Evolutionary conservation across 257 asterid genomes (phyloP), one percentile per base, ranked within the genome.

Genomic region (Capsicum baccatum): DNA sequence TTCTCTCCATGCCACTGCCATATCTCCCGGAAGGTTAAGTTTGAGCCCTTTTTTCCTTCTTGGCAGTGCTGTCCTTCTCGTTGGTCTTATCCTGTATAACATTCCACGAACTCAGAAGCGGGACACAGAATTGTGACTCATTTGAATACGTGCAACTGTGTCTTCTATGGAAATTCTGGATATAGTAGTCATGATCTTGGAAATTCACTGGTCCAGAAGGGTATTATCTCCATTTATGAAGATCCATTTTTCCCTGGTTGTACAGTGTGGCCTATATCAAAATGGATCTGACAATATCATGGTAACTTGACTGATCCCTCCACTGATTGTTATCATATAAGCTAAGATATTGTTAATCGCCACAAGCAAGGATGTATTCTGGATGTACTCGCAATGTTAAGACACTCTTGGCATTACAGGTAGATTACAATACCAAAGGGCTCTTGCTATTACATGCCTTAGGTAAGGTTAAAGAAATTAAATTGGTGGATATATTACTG

Each of bases 1-100:
- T 93, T 76, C 98, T 95, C 50, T 92, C 98, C n/a, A 91, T 86
- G 71, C 97, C 97, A 42, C 79, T 95, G 81, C 98, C 98, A 48
- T 93, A 93, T 88, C 94, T 95, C 70, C 92, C 97, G 0, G 94
- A 87, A 84, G 94, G 93, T 39, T 89, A 84, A 88, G 12, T 62
- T 88, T 95, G 94, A 93, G 98, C 91, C 94, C 97, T 3, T 92
- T 64, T 74, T 95, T 95, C 86, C 89, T 91, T 12, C 63, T 91
- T 85, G 98, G 98, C 57, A 87, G 96, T 67, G 79, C 89, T 52
- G 87, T 92, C 84, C 96, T 95, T 44, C 87, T 91, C 92, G 47
- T 85, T 58, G 98, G 98, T 76, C 94, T 95, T 81, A 17, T 92
- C 21, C 83, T 95, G 54, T 95, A 95, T 89, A 95, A 93, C 88